Percentiles rank a stretch among this genome's conserved stretches.
Conservation (phyloP, 1,139 yeast species). For the Kurtzmaniella quercitrusa region DNA sequence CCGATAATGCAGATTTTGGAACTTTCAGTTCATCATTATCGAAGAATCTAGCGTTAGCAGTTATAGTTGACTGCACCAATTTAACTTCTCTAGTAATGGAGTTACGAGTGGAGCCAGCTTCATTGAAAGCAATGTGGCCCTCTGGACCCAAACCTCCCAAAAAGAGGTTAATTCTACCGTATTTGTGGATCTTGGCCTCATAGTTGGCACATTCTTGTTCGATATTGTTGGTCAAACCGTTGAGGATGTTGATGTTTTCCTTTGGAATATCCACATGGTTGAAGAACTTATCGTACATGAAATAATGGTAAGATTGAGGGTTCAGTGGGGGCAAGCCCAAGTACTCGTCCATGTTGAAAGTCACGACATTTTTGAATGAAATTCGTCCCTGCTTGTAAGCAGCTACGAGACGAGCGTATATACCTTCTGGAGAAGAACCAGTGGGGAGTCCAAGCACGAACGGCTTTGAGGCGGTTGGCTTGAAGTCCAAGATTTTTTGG, state of each 20-base stretch:
- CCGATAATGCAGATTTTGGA: constrained; percentile 52
- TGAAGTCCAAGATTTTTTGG: constrained; percentile 38
- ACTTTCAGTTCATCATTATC: constrained; percentile 44
- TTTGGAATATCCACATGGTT: constrained; percentile 54
- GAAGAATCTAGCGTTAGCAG: constrained; percentile 57
- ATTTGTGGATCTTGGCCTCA: constrained; percentile 46
- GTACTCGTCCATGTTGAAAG: constrained; percentile 64
- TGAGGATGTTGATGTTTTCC: constrained; percentile 52
- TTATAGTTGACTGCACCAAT: constrained; percentile 49
- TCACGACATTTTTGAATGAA: constrained; percentile 51
- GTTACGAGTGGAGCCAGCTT: constrained; percentile 48
- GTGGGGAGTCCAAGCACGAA: constrained; percentile 63
- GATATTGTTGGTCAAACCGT: constrained; percentile 47
- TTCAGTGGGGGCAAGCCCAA: constrained; percentile 46
- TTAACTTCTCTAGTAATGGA: constrained; percentile 47
- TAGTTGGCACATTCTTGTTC: constrained; percentile 47
- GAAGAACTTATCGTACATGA: constrained; percentile 57
- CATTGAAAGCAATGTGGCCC: constrained; percentile 65
- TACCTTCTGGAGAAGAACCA: constrained; percentile 62
- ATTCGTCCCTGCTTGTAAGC: constrained; percentile 43
- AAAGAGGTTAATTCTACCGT: constrained; percentile 53
- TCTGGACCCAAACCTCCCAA: constrained; percentile 64
- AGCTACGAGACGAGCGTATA: constrained; percentile 45
- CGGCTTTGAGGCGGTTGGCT: constrained; percentile 45
- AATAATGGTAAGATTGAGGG: constrained; percentile 56